phyloP scores from a whole-genome alignment of 1,139 yeast species.

The Kodamaea arcana region DNA sequence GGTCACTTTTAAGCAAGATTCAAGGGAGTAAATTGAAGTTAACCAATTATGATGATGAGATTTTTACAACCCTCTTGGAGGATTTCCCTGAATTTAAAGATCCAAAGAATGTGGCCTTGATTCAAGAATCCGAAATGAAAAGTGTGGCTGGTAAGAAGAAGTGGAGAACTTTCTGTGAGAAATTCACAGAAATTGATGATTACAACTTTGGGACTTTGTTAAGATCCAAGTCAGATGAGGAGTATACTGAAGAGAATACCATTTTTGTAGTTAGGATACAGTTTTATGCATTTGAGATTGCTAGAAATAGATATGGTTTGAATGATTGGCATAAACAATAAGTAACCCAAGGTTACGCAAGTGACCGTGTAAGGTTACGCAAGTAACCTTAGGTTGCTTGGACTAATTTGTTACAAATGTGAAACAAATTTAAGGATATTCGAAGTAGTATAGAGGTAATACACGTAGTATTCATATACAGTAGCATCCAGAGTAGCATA shows the following conservation, averaged over 20 bases:
- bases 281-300: slow-evolving; percentile 91
- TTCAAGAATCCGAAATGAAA: slow-evolving; percentile 82
- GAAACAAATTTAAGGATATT: too few relatives aligned
- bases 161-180: slow-evolving; percentile 88
- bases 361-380: too few relatives aligned
- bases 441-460: too few relatives aligned
- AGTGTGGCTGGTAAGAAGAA: slow-evolving; percentile 71
- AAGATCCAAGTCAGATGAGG: slow-evolving; percentile 64
- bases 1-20: slow-evolving; percentile 69
- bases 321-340: slow-evolving; percentile 99
- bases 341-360: too few relatives aligned
- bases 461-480: too few relatives aligned
- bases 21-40: slow-evolving; percentile 77
- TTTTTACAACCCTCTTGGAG: slow-evolving; percentile 60
- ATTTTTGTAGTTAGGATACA: slow-evolving; percentile 90
- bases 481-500: too few relatives aligned
- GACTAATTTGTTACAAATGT: too few relatives aligned
- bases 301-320: slow-evolving; percentile 84
- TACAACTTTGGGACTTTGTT: slow-evolving; percentile 93
- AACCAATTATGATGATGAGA: slow-evolving; percentile 80
- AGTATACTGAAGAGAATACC: slow-evolving; percentile 80
- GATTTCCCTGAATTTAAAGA: slow-evolving; percentile 83
- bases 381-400: too few relatives aligned
- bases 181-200: slow-evolving; percentile 81
- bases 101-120: slow-evolving; percentile 49